These are phyloP conservation scores for Fusarium floridanum DNA, from an alignment of 2,329 filamentous ascomycete species.

Conservation along the genomic window DNA sequence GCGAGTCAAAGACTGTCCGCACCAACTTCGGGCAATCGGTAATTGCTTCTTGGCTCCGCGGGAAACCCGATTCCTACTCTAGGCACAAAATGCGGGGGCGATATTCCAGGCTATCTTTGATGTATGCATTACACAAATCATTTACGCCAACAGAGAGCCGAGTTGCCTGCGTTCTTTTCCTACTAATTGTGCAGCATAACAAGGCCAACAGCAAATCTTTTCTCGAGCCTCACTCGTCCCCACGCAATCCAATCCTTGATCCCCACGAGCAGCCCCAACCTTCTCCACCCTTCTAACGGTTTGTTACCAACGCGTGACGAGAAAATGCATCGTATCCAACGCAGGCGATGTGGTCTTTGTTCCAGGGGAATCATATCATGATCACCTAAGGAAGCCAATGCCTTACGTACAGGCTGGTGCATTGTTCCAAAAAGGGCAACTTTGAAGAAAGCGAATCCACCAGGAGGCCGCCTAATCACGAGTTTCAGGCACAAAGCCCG, in stretches of 20 bases:
- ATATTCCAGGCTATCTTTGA: conserved; percentile 28
- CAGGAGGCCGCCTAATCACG: conserved; percentile 14
- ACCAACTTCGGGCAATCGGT: conserved; percentile 15
- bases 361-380: conserved; percentile 34
- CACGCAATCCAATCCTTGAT: conserved; percentile 33
- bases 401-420: conserved; percentile 7
- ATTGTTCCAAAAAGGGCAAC: conserved; percentile 11
- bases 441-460: neutral
- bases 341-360: neutral
- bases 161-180: neutral
- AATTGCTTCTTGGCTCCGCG: conserved; percentile 7
- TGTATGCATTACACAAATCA: conserved; percentile 31
- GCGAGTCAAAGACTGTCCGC: conserved; percentile 29
- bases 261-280: conserved; percentile 24
- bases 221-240: conserved; percentile 12
- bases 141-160: conserved; percentile 10
- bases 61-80: conserved; percentile 8
- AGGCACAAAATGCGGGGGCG: conserved; percentile 25
- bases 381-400: conserved; percentile 6
- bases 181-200: neutral
- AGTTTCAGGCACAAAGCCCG: neutral
- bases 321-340: conserved; percentile 30
- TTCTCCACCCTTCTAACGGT: conserved; percentile 35
- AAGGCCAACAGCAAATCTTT: neutral
- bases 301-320: conserved; percentile 30